phyloP scores from a whole-genome alignment of 129 eudicot genomes.

The Smallanthus sonchifolius region DNA sequence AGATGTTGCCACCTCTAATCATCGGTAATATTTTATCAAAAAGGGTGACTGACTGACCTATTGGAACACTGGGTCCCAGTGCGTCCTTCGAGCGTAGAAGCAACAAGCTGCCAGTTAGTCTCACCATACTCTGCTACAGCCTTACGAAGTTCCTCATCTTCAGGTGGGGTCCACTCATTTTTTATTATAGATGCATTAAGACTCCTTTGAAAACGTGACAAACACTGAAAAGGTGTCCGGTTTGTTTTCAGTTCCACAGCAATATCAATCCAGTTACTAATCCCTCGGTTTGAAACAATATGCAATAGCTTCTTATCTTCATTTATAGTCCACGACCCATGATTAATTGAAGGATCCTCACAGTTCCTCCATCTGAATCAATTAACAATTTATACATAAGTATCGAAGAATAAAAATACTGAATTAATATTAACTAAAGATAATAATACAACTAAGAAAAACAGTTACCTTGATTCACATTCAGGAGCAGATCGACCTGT shows the following conservation, averaged over 20 bases:
- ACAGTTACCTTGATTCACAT: slow-evolving; percentile 73
- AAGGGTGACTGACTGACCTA: slow-evolving; percentile 50
- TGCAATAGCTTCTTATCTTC: slow-evolving; percentile 72
- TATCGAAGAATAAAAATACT: no score
- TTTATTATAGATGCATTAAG: slow-evolving; percentile 81
- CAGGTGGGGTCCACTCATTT: slow-evolving; percentile 74
- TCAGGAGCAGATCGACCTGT: slow-evolving; percentile 65
- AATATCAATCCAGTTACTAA: slow-evolving; percentile 65
- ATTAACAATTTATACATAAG: not conserved
- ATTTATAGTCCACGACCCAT: slow-evolving; percentile 36
- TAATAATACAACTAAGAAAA: not conserved
- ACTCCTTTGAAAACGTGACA: slow-evolving; percentile 89
- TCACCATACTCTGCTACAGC: slow-evolving; percentile 85
- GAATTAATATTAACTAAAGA: not conserved
- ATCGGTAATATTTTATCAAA: not conserved
- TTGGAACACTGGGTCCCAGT: slow-evolving; percentile 94
- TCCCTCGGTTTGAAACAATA: slow-evolving; percentile 49
- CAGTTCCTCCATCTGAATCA: slow-evolving; percentile 70
- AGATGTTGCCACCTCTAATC: not conserved
- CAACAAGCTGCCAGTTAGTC: slow-evolving; percentile 80
- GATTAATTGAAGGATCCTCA: slow-evolving; percentile 68
- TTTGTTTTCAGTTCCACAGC: slow-evolving; percentile 56
- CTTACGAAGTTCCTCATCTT: slow-evolving; percentile 61
- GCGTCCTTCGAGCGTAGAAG: slow-evolving; percentile 69
- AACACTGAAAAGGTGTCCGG: slow-evolving; percentile 83